A percentile compares a stretch with the other conserved stretches of the same genome.
phyloP scores from a whole-genome alignment of 1,284 basidiomycete species.

The Vanrija humicola region DNA sequence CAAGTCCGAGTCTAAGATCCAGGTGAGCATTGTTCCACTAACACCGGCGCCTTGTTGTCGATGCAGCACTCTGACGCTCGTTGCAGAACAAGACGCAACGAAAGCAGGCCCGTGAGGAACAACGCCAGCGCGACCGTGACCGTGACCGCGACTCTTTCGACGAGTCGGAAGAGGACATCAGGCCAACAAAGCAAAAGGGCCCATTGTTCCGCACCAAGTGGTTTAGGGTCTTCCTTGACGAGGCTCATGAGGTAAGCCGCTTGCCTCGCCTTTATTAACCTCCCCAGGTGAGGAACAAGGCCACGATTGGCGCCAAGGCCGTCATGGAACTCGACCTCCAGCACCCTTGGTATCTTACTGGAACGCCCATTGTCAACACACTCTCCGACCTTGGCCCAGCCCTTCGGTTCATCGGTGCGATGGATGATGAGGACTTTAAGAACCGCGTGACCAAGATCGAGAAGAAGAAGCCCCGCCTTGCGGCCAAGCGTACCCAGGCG shows the following conservation, averaged over 20 bases:
- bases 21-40: constrained; percentile 10
- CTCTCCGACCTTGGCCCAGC: constrained; percentile 21
- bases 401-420: constrained; percentile 34
- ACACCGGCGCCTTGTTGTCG: no score
- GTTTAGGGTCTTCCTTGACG: constrained; percentile 50
- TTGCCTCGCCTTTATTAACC: background rate
- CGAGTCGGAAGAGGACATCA: constrained; percentile 12
- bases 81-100: constrained; percentile 21
- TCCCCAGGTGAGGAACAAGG: constrained; percentile 31
- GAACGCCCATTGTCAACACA: constrained; percentile 39
- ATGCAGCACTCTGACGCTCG: constrained; percentile 1
- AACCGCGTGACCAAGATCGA: constrained; percentile 25
- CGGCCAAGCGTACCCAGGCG: constrained; percentile 41
- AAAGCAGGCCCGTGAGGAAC: constrained; percentile 8
- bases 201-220: constrained; percentile 39
- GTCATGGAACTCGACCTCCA: constrained; percentile 31
- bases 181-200: constrained; percentile 21
- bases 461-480: constrained; percentile 34
- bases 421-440: constrained; percentile 34
- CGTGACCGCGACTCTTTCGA: background rate
- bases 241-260: constrained; percentile 38
- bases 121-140: background rate
- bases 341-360: constrained; percentile 42
- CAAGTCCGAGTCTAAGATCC: constrained; percentile 23
- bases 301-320: constrained; percentile 35